Conservation (phyloP, 257 asterid species). For the Eustoma russellianum region DNA sequence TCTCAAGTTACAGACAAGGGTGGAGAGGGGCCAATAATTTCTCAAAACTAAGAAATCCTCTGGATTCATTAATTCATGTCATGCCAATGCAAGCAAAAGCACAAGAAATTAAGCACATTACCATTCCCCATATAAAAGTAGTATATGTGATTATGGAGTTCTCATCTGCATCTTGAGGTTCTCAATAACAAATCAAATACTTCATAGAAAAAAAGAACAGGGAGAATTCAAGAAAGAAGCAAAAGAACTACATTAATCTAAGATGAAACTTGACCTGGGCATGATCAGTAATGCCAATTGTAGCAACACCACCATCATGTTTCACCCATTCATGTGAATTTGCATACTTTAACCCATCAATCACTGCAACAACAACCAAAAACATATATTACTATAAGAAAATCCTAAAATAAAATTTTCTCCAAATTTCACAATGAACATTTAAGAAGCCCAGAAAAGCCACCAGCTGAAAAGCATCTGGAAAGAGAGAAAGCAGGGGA, state of each 20-base stretch:
- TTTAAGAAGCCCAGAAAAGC: neutral
- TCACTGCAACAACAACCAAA: slow-evolving; percentile 28
- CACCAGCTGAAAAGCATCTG: slow-evolving; percentile 77
- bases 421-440: neutral
- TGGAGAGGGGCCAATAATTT: too few species aligned
- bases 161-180: too few species aligned
- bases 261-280: slow-evolving; percentile 52
- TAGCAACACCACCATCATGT: slow-evolving; percentile 72
- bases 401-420: neutral
- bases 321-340: slow-evolving; percentile 92
- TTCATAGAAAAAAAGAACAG: neutral
- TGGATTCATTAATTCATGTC: too few species aligned
- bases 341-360: slow-evolving; percentile 73
- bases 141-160: too few species aligned
- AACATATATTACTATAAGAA: neutral
- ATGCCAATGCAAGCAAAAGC: too few species aligned
- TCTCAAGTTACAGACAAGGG: too few species aligned
- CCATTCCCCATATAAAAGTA: too few species aligned
- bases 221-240: neutral
- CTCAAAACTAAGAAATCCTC: too few species aligned
- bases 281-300: slow-evolving; percentile 81
- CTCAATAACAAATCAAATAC: neutral
- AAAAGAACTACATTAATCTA: neutral
- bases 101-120: too few species aligned
- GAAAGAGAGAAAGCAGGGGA: slow-evolving; percentile 60